Percentiles rank a stretch among this genome's conserved stretches.
These are phyloP conservation scores for Candida mesenterica DNA, from an alignment of 1,139 yeast species.

Conservation along the genomic window DNA sequence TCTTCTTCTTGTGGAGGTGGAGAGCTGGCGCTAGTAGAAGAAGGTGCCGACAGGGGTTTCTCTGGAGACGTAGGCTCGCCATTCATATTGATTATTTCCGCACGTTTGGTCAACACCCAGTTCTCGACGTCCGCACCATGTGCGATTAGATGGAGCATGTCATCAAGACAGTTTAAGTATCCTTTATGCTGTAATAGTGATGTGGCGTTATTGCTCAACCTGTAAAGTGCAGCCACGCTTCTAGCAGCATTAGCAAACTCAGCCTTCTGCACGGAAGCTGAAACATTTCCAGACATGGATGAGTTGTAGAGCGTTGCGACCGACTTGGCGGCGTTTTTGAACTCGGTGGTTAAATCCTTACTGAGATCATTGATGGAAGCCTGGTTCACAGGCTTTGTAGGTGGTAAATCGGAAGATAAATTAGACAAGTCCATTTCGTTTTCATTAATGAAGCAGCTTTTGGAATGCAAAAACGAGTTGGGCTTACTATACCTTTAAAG, in stretches of 20 bases:
- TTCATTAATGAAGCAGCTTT: too few species aligned
- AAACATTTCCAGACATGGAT: slow-evolving; percentile 16
- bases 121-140: slow-evolving; percentile 50
- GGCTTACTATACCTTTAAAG: too few species aligned
- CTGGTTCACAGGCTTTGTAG: slow-evolving; percentile 44
- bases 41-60: too few species aligned
- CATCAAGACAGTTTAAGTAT: slow-evolving; percentile 56
- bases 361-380: slow-evolving; percentile 43
- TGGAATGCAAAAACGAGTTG: too few species aligned
- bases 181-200: slow-evolving; percentile 49
- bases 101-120: slow-evolving; percentile 51
- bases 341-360: slow-evolving; percentile 40
- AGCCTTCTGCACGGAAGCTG: slow-evolving; percentile 23
- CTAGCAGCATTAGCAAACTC: slow-evolving; percentile 66
- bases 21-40: too few species aligned
- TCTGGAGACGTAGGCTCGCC: slow-evolving; percentile 5
- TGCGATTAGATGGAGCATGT: slow-evolving; percentile 46
- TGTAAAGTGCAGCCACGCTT: slow-evolving; percentile 60
- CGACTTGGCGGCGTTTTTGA: slow-evolving; percentile 46
- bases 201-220: slow-evolving; percentile 48
- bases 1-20: slow-evolving; percentile 5
- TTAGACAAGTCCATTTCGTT: slow-evolving; percentile 55
- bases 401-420: slow-evolving; percentile 50
- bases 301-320: slow-evolving; percentile 44
- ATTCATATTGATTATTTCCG: slow-evolving; percentile 39